These are phyloP conservation scores for Juglanconis juglandina DNA, from an alignment of 2,329 filamentous ascomycete species.

Conservation along the genomic window DNA sequence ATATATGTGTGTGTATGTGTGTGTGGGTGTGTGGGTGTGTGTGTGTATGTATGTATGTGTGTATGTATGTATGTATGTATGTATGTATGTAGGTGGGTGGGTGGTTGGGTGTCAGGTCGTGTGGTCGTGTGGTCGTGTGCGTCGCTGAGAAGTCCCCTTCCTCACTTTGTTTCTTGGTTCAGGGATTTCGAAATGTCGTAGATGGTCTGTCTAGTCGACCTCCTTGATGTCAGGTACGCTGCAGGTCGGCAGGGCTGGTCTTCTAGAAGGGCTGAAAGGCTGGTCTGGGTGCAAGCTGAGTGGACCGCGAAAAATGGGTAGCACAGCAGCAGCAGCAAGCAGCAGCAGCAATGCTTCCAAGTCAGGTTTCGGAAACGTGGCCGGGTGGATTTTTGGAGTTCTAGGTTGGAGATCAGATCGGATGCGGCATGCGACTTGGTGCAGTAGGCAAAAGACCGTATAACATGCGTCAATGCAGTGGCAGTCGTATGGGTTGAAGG, in stretches of 20 bases:
- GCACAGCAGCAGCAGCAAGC: slow-evolving; percentile 1
- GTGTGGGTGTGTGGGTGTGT: too few relatives aligned
- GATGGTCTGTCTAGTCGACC: slow-evolving; percentile 9
- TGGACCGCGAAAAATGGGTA: slow-evolving; percentile 10
- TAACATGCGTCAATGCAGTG: not conserved
- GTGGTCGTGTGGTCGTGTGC: not conserved
- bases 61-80: too few relatives aligned
- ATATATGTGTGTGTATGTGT: too few relatives aligned
- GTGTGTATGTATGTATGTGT: too few relatives aligned
- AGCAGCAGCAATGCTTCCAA: not conserved
- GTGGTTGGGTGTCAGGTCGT: not conserved
- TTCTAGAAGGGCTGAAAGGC: slow-evolving; percentile 13
- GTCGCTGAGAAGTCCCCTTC: not conserved
- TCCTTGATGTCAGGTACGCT: slow-evolving; percentile 19
- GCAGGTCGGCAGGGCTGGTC: slow-evolving; percentile 15
- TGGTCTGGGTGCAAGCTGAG: slow-evolving; percentile 14
- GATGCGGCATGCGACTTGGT: not conserved
- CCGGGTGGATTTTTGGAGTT: not conserved
- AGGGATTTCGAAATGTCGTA: slow-evolving; percentile 2
- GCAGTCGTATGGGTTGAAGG: not conserved
- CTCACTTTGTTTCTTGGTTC: not conserved
- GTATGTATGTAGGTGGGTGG: too few relatives aligned
- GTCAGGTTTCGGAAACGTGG: not conserved
- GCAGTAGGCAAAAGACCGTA: not conserved
- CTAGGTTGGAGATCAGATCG: slow-evolving; percentile 1